Conservation (phyloP, 2,329 filamentous ascomycete species). For the Penicillium fuscoglaucum region DNA sequence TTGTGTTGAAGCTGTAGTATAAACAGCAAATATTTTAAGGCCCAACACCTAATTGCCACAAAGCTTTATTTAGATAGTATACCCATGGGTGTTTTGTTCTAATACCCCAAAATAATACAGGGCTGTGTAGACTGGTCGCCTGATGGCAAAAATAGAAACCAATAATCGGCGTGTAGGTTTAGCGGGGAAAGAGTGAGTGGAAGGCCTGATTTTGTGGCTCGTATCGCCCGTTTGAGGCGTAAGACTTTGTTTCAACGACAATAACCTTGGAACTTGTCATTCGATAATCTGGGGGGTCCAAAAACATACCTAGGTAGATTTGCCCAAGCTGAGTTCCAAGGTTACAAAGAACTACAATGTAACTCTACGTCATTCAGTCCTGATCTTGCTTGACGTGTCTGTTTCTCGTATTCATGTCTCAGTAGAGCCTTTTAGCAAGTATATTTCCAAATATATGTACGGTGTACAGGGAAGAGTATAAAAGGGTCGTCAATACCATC, state of each 20-base stretch:
- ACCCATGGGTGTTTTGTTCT: not conserved
- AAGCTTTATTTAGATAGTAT: not conserved
- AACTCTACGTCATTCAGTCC: slow-evolving; percentile 7
- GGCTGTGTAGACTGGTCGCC: slow-evolving; percentile 4
- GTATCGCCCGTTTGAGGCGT: not conserved
- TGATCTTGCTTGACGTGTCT: not conserved
- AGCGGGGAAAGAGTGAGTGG: not conserved
- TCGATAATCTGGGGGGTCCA: not conserved
- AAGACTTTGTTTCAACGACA: not conserved
- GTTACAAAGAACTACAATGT: not conserved
- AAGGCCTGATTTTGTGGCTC: not conserved
- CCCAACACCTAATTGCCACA: not conserved
- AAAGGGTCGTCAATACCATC: not conserved
- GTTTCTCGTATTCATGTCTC: slow-evolving; percentile 5
- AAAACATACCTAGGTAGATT: no score
- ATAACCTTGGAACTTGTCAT: not conserved
- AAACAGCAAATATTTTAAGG: not conserved
- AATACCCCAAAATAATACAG: not conserved
- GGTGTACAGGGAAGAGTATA: not conserved
- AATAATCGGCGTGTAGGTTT: not conserved
- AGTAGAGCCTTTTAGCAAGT: not conserved
- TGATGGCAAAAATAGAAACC: not conserved
- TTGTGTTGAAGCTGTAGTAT: not conserved
- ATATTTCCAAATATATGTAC: not conserved
- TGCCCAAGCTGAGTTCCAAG: not conserved